Base-by-base conservation (phyloP, 2,329 filamentous ascomycete genomes). In the Fusarium sp. region DNA sequence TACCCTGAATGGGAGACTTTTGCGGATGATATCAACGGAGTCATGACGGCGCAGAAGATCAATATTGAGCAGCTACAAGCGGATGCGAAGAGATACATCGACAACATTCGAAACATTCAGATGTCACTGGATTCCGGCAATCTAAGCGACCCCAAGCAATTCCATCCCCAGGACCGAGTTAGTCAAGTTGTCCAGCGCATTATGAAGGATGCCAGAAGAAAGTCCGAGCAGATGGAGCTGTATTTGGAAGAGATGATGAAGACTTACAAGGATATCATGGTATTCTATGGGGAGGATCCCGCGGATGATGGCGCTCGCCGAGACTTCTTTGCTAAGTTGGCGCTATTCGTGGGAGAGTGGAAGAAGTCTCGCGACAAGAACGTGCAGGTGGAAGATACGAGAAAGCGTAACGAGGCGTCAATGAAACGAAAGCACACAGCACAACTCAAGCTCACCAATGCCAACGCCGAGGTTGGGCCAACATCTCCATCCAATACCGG, bases 291-390 rank as follows among this genome's bases (percentile, higher is more conserved):
- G 70, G 96, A 99, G 83, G 96, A 99, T 76, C 90, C 92, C 38
- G 85, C 88, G 15, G 96, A 99, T 78, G 96, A 98, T 54, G 97
- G 93, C 75, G 92, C 94, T n/a, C 88, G 94, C 59, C 88, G 96
- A 67, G 94, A 98, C 73, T 99, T 99, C 86, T 99, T 99, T 78
- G 85, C 91, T 69, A 98, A 98, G 84, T 86, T 99, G 74, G 94
- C 95, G 21, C 85, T 89, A 56, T 99, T 99, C 83, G 88, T 99
- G 73, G 83, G 86, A 31, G 96, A 98, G 79, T 99, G 96, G 93
- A 97, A 95, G 92, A 95, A 92, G 87, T 97, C 94, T 31, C 90
- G 90, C 72, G 93, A 97, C 73, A 98, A 98, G 90, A 99, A 98
- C 81, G 81, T 95, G 21, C 79, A 86, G 29, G 80, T 93, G 65